Base-by-base conservation (phyloP, 1,139 yeast genomes). In the Suhomyces bribrorum region DNA sequence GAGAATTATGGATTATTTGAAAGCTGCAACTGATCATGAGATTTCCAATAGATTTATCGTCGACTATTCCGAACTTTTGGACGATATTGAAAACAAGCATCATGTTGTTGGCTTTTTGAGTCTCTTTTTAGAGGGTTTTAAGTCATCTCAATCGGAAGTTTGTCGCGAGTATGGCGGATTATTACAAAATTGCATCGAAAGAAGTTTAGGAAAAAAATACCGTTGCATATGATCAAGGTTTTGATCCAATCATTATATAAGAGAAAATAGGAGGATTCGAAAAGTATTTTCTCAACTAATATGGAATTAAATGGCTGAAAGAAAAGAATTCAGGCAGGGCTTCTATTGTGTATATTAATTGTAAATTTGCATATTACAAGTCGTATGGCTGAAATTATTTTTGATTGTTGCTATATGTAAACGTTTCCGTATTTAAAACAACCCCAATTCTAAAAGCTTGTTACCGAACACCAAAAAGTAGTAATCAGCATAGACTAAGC, bases 101-200 rank as follows among this genome's bases (percentile, higher is more conserved):
- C 66, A 77, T 40, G 61, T 79, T 25, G 66, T 75, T 37, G 86
- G 86, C 0, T 56, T 81, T 31, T 61, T 81, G 46, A 66, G 65
- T 34, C 56, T 75, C 45, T 67, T 80, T 14, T 13, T 31, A 12
- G 32, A 23, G 5, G 31, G 31, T 15, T 40, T 35, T 13, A 32
- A 28, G 42, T 61, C 62, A 30, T 67, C 80, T 47, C 77, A 76
- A 45, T 81, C 82, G 79, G 78, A 77, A 33, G 61, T 79, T 25
- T 75, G 79, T 5, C 63, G 73, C 40, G 86, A 81, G 48, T 69
- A 76, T 47, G 77, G 82, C 1, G 70, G 69, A 43, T 59, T 81
- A 40, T 62, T 81, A 18, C 58, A 69, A 26, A 77, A 79, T 51
- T 79, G 84, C 57, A 72, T 75, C n/a, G 69, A 71, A 38, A 61